Evolutionary conservation across 2,329 filamentous ascomycete genomes (phyloP).

Genomic region (Fusarium chaquense): DNA sequence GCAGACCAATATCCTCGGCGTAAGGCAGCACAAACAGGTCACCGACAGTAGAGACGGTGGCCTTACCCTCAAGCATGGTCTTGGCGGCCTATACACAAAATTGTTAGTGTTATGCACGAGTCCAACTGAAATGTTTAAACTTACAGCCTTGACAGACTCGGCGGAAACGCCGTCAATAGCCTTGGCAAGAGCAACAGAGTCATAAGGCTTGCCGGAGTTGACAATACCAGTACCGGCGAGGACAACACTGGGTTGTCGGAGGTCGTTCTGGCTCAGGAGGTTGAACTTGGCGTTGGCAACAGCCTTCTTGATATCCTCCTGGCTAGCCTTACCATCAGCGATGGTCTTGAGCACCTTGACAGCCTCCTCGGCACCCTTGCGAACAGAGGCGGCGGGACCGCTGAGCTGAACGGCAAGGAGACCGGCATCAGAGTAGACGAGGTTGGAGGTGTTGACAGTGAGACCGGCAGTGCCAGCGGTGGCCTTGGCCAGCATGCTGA

Average conservation of each 20-base stretch:
- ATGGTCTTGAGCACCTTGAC: constrained; percentile 87
- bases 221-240: constrained; percentile 87
- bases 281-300: constrained; percentile 94
- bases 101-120: constrained; percentile 44
- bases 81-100: constrained; percentile 78
- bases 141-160: constrained; percentile 87
- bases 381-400: constrained; percentile 79
- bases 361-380: constrained; percentile 78
- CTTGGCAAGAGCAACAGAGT: constrained; percentile 84
- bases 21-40: constrained; percentile 92
- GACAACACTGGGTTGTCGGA: constrained; percentile 80
- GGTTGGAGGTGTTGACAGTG: constrained; percentile 78
- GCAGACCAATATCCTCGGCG: constrained; percentile 92
- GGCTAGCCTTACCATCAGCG: constrained; percentile 78
- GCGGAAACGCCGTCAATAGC: constrained; percentile 83
- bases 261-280: constrained; percentile 84
- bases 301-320: constrained; percentile 92
- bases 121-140: constrained; percentile 53
- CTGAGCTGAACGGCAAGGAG: constrained; percentile 86
- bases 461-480: constrained; percentile 74
- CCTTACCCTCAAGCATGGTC: constrained; percentile 87
- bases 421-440: constrained; percentile 92
- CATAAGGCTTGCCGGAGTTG: constrained; percentile 83
- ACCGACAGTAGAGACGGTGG: constrained; percentile 88
- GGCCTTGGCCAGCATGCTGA: constrained; percentile 88